phyloP scores from a whole-genome alignment of 202 grass and related monocot genomes.

The Carex sylvatica region DNA sequence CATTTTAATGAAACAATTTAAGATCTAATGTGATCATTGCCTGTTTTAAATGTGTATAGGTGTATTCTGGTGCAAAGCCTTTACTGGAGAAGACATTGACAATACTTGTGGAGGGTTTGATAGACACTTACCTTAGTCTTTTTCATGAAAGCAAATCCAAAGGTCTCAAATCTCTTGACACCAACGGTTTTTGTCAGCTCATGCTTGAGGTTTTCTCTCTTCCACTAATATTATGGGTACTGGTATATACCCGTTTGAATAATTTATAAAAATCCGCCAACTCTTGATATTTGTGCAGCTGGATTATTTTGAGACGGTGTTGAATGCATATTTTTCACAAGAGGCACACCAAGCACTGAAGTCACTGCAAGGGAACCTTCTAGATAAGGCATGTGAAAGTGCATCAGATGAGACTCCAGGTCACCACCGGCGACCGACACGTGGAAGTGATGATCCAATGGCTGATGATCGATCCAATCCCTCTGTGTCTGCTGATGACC shows the following conservation, averaged over 20 bases:
- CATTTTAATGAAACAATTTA: not conserved
- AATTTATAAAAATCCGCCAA: slow-evolving; percentile 1
- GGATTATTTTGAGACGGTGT: slow-evolving; percentile 90
- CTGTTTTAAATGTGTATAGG: slow-evolving; percentile 42
- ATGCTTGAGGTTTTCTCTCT: slow-evolving; percentile 80
- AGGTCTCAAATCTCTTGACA: slow-evolving; percentile 74
- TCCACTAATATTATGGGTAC: slow-evolving; percentile 1
- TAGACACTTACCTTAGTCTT: slow-evolving; percentile 91
- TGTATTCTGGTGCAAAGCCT: slow-evolving; percentile 84
- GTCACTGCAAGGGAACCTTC: slow-evolving; percentile 79
- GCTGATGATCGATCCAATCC: slow-evolving; percentile 69
- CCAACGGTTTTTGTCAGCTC: slow-evolving; percentile 96
- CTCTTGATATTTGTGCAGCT: slow-evolving; percentile 57
- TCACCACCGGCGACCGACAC: slow-evolving; percentile 71
- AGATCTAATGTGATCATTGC: not conserved
- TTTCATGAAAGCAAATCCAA: slow-evolving; percentile 92
- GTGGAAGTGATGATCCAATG: slow-evolving; percentile 91
- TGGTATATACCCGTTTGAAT: not conserved
- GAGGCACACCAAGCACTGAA: slow-evolving; percentile 85
- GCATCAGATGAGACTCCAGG: slow-evolving; percentile 80
- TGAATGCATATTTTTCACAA: slow-evolving; percentile 69
- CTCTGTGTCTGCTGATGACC: slow-evolving; percentile 89
- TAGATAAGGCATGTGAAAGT: slow-evolving; percentile 96
- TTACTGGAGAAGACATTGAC: slow-evolving; percentile 83
- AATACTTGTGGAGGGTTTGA: slow-evolving; percentile 89